Evolutionary conservation across 202 grass and related monocot species (phyloP), one percentile per base, ranked within the genome.

Genomic region (Musa balbisiana): DNA sequence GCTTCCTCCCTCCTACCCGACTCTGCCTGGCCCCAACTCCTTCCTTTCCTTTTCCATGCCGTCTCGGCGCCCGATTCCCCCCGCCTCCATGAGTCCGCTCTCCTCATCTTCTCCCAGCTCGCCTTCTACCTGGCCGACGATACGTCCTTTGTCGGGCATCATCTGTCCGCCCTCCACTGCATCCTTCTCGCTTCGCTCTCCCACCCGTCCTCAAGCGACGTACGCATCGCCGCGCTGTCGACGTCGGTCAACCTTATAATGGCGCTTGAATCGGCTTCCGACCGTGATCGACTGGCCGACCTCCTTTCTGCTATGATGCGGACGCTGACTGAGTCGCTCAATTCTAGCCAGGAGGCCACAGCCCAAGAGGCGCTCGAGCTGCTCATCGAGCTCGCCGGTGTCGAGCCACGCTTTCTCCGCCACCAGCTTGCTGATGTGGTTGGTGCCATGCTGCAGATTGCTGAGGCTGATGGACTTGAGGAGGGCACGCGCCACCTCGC

Each of bases 251-350:
- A 92, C 76, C 89, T 99, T 3, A 85, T 99, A 8, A 91, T 92
- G 74, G 89, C 89, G 75, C 82, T 99, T 26, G 84, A 87, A 24
- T 92, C 87, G 50, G 81, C 90, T 20, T 16, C 89, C 0, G 91
- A 99, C 55, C 85, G 96, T 0, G 91, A 99, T 58, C 90, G 90
- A 79, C 83, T 99, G 70, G 91, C 91, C 75, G 91, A 99, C 74
- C 77, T 99, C 67, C 87, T 99, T n/a, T 91, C 91, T 0, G 87
- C 91, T 1, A 99, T 99, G 95, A 99, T 99, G 91, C 85, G 87
- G 49, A 89, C 95, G 0, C 91, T 99, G 26, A 99, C 91, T 0
- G 95, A 99, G 62, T 95, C 90, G 76, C 82, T 99, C 1, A 99
- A 99, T 69, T 92, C 89, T 9, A 76, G 82, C 20, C 95, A 95